A percentile compares a stretch with the other conserved stretches of the same genome.
phyloP scores from a whole-genome alignment of 2,329 filamentous ascomycete species.

The Talaromyces sp. region DNA sequence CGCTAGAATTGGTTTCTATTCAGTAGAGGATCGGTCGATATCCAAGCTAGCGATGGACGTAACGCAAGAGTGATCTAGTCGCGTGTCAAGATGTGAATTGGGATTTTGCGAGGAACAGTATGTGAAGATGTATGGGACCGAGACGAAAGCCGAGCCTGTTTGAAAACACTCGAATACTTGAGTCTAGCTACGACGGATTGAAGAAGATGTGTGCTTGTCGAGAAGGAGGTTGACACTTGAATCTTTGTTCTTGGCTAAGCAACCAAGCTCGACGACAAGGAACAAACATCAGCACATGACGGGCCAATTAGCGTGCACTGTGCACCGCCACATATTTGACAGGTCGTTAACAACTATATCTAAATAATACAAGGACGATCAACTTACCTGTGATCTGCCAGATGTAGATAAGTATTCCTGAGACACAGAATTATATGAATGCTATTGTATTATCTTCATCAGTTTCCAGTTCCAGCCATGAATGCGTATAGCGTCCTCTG shows the following conservation, averaged over 20 bases:
- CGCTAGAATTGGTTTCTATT: neutral
- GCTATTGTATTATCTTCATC: no score
- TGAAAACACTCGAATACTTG: neutral
- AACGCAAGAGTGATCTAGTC: neutral
- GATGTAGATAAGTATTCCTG: neutral
- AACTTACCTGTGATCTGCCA: no score
- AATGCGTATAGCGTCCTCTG: neutral
- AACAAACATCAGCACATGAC: neutral
- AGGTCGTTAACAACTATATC: no score
- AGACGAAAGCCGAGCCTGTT: neutral
- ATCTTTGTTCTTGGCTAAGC: constrained; percentile 10
- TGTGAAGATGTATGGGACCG: neutral
- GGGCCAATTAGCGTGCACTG: neutral
- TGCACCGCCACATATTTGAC: constrained; percentile 17
- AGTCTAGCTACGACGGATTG: neutral
- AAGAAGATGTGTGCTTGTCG: neutral
- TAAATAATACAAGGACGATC: no score
- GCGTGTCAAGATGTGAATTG: neutral
- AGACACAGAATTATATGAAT: no score
- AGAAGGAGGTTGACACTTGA: neutral
- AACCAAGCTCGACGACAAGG: constrained; percentile 3
- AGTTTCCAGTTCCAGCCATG: no score
- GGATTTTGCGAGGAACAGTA: neutral
- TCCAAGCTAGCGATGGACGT: neutral
- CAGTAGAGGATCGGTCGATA: neutral